A percentile compares a stretch with the other conserved stretches of the same genome.
These are phyloP conservation scores for Verbascum thapsus DNA, from an alignment of 257 asterid species.

Conservation along the genomic window DNA sequence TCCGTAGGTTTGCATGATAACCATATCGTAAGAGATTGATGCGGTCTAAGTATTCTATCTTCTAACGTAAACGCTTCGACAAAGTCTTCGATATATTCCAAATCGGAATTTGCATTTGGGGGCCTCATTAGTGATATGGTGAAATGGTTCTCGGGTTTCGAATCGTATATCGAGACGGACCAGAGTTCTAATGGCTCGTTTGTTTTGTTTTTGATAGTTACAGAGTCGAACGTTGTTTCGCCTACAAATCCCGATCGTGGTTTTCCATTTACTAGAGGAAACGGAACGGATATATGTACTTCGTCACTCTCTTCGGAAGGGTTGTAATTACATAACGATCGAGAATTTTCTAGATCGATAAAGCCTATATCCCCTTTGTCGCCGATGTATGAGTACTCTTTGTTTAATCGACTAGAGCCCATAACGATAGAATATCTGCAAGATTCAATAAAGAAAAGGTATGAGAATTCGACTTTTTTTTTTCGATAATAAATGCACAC, in stretches of 20 bases:
- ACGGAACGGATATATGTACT: constrained; percentile 72
- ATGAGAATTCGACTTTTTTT: constrained; percentile 19
- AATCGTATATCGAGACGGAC: constrained; percentile 77
- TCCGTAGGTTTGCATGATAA: constrained; percentile 90
- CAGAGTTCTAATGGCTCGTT: constrained; percentile 61
- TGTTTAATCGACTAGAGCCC: constrained; percentile 66
- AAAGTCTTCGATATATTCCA: constrained; percentile 48
- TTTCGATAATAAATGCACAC: constrained; percentile 9
- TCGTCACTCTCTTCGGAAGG: constrained; percentile 64
- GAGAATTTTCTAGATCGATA: constrained; percentile 58
- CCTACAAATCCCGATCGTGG: constrained; percentile 76
- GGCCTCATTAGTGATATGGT: constrained; percentile 81
- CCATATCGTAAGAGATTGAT: constrained; percentile 63
- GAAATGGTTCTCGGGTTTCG: constrained; percentile 78
- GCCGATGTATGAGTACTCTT: constrained; percentile 69
- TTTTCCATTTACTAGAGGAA: constrained; percentile 58
- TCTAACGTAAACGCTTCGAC: constrained; percentile 65
- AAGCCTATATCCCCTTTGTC: constrained; percentile 90
- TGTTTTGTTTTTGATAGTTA: constrained; percentile 61
- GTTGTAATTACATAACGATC: constrained; percentile 58
- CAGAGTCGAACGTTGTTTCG: constrained; percentile 51
- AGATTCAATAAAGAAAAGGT: constrained; percentile 27
- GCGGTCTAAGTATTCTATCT: constrained; percentile 55
- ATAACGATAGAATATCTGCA: constrained; percentile 44
- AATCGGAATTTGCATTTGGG: constrained; percentile 63